Evolutionary conservation across 139 green algal genomes (phyloP).

Genomic region (Chlorella vulgaris): DNA sequence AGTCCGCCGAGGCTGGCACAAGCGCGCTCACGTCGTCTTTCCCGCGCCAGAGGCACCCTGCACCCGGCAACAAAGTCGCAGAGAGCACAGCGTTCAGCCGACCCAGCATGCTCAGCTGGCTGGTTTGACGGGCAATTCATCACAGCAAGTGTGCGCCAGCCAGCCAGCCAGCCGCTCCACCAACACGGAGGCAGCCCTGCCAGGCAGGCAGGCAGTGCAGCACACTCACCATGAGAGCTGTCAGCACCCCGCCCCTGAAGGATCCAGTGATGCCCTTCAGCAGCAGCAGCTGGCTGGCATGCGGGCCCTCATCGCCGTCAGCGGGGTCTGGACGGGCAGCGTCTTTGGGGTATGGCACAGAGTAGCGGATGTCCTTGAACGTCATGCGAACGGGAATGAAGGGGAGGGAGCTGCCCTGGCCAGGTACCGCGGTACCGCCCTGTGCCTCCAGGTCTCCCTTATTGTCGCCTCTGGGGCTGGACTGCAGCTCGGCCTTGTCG

Average conservation of each 20-base stretch:
- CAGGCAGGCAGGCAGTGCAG: too few species aligned
- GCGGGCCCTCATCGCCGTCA: not conserved
- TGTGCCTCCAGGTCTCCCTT: not conserved
- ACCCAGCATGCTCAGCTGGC: too few species aligned
- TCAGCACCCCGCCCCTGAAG: conserved; percentile 48
- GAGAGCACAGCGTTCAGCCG: too few species aligned
- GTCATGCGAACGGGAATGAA: conserved; percentile 54
- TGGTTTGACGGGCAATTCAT: too few species aligned
- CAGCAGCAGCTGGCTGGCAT: conserved; percentile 19
- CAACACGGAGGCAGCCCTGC: too few species aligned
- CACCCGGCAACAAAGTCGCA: too few species aligned
- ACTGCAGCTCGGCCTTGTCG: not conserved
- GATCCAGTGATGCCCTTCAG: conserved; percentile 45
- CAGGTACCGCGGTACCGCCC: too few species aligned
- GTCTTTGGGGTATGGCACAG: conserved; percentile 37
- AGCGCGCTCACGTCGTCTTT: conserved; percentile 66
- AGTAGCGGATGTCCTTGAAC: conserved; percentile 54
- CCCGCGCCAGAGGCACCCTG: conserved; percentile 55
- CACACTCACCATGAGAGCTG: conserved; percentile 63
- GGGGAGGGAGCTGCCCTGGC: conserved; percentile 32
- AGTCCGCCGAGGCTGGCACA: too few species aligned
- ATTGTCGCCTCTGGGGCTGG: not conserved
- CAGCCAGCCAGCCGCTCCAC: too few species aligned
- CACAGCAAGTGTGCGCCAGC: too few species aligned
- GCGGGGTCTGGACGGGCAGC: not conserved